Percentiles rank a stretch among this genome's conserved stretches.
Evolutionary conservation across 371 early-diverging fungal species (phyloP).

Genomic region (Sporodiniella umbellata): DNA sequence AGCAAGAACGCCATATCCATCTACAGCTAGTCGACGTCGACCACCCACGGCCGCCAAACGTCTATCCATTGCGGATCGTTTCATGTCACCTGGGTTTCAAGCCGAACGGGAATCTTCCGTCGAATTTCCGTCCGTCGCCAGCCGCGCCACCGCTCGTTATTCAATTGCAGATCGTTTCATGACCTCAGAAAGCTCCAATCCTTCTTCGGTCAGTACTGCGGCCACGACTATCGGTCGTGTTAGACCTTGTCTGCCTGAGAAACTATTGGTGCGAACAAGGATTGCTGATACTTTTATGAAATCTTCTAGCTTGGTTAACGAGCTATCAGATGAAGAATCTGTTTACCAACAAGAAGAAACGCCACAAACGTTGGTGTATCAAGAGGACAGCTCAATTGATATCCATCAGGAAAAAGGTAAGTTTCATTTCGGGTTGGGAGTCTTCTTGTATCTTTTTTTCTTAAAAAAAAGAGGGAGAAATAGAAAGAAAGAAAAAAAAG

Average conservation of each 20-base stretch:
- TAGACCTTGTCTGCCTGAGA: too few relatives aligned
- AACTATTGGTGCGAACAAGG: constrained; percentile 24
- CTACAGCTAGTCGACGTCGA: constrained; percentile 4
- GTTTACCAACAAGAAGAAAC: not conserved
- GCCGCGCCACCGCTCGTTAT: constrained; percentile 1
- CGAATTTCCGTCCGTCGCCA: not conserved
- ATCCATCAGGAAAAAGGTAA: too few relatives aligned
- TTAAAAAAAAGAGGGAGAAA: too few relatives aligned
- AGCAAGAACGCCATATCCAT: not conserved
- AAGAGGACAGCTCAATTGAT: too few relatives aligned
- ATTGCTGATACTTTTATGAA: constrained; percentile 37
- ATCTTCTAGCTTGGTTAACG: not conserved
- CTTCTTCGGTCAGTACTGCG: constrained; percentile 12
- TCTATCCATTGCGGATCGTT: constrained; percentile 16
- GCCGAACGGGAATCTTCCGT: not conserved
- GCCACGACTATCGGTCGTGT: too few relatives aligned
- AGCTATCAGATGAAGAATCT: not conserved
- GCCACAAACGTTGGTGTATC: too few relatives aligned
- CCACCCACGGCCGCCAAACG: constrained; percentile 15
- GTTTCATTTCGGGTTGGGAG: too few relatives aligned
- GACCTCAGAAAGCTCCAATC: constrained; percentile 14
- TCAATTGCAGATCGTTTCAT: constrained; percentile 40
- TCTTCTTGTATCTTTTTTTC: too few relatives aligned
- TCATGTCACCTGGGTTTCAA: constrained; percentile 7
- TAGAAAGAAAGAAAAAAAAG: too few relatives aligned